Base-by-base conservation (phyloP, 1,284 basidiomycete genomes). In the Taiwanofungus camphoratus region DNA sequence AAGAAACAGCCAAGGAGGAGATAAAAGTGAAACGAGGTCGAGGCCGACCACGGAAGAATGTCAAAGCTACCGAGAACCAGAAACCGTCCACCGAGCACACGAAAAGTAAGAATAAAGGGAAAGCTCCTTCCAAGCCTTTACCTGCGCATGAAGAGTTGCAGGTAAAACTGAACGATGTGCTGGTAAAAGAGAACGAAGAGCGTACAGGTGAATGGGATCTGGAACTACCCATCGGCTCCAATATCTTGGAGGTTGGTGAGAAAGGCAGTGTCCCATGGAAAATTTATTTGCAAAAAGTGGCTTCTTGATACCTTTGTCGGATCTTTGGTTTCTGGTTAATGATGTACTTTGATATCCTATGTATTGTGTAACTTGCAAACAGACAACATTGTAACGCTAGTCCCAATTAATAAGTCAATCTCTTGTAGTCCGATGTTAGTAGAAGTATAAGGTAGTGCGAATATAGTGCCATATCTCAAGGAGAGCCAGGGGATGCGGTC, bases 191-290 rank as follows among this genome's bases (percentile, higher is more conserved):
- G 7, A 32, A 20, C 3, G 53, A 49, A 15, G 42, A 46, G 18
- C 18, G 15, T 5, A 47, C 50, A 13, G 59, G 62, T 2, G 66
- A 69, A 41, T 86, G 83, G 84, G 69, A 70, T 49, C 60, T 82
- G 15, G 69, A 70, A 15, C 57, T 84, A 15, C 66, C 71, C 2
- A 55, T 66, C 5, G 83, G 84, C 3, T 55, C 64, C 13, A 82
- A 75, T 51, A 61, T 75, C 12, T 55, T 87, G 29, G 83, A 87
- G 58, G 62, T 87, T n/a, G 82, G 83, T 15, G 82, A 84, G 65
- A 74, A 73, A 53, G 77, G 73, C 24, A 79, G 78, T 16, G 58
- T 75, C 53, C 61, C 73, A 39, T 86, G 81, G 84, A 83, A 77
- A 58, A 68, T 82, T 29, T 81, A 81, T 61, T 61, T 77, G 39